Evolutionary conservation across 441 rosid genomes (phyloP).

Genomic region (Erodium texanum): DNA sequence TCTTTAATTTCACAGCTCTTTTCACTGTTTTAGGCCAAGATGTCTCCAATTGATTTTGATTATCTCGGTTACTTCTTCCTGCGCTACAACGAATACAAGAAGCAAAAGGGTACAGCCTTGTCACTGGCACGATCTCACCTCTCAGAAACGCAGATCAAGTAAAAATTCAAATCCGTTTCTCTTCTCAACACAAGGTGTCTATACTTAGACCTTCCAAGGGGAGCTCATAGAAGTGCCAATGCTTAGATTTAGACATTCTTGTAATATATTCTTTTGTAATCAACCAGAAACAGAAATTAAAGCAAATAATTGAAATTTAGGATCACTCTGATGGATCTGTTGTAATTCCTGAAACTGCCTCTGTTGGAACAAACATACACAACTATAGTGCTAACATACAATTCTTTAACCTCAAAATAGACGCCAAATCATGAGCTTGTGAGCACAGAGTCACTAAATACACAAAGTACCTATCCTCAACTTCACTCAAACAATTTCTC

Average conservation of each 20-base stretch:
- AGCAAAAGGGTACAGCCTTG: conserved; percentile 45
- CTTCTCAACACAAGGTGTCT: conserved; percentile 4
- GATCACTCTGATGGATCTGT: neutral
- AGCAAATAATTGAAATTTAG: conserved; percentile 12
- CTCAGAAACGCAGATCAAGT: conserved; percentile 19
- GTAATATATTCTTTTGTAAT: conserved; percentile 23
- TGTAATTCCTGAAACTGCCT: neutral
- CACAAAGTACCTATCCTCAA: neutral
- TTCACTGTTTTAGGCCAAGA: conserved; percentile 56
- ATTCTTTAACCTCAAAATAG: neutral
- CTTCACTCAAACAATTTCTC: neutral
- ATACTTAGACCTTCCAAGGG: conserved; percentile 8
- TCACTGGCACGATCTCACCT: conserved; percentile 51
- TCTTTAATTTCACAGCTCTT: neutral
- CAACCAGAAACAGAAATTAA: conserved; percentile 12
- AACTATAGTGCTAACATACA: neutral
- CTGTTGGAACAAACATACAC: neutral
- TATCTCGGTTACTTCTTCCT: conserved; percentile 78
- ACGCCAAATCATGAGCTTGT: neutral
- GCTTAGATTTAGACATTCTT: conserved; percentile 15
- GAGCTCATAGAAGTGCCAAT: neutral
- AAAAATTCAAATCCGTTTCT: conserved; percentile 11
- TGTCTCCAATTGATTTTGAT: conserved; percentile 90
- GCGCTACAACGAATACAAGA: conserved; percentile 76
- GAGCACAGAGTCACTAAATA: neutral